Evolutionary conservation across 129 eudicot genomes (phyloP), one percentile per base, ranked within the genome.

Genomic region (Gnaphalium uliginosum): DNA sequence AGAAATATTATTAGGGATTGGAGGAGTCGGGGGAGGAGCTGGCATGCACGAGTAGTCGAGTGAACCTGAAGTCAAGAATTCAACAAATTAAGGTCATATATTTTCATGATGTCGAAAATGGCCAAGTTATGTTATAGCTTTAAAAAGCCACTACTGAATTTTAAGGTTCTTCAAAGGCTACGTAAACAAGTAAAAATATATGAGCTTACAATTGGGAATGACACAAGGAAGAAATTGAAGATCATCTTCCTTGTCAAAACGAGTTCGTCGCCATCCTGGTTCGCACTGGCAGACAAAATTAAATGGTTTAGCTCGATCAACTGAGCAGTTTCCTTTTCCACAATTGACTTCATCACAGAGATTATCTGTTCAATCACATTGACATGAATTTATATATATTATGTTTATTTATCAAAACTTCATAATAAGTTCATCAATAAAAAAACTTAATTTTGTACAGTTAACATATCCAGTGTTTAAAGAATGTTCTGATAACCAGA

Each of bases 21-120:
- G 74, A 30, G 96, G 96, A 71, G 59, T 73, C 22, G 96, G 98
- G 62, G 96, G 89, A 25, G 98, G 62, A 33, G 98, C 96, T 4
- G 96, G 86, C 96, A 93, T 81, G 89, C 98, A 90, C 41, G 96
- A 86, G 79, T 93, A 93, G 79, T 93, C 81, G 0, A 93, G 79
- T 23, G 90, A 22, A 80, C 98, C 98, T 92, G 85, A 71, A 65
- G n/a, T 10, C 5, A 46, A 46, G 14, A 46, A 64, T 35, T 13
- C 15, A 56, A 25, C 23, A n/a, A 25, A 17, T 1, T 18, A 48
- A 41, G 29, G 46, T 74, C 60, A 62, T 8, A 22, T 26, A 3
- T 5, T 0, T 39, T 9, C 32, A 29, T 39, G 32, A 66, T 23
- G 37, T 25, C 6, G n/a, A 54, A 57, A 58, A 13, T 0, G 4